Evolutionary conservation across 345 rosid species (phyloP).

Genomic region (Syzygium aqueum): DNA sequence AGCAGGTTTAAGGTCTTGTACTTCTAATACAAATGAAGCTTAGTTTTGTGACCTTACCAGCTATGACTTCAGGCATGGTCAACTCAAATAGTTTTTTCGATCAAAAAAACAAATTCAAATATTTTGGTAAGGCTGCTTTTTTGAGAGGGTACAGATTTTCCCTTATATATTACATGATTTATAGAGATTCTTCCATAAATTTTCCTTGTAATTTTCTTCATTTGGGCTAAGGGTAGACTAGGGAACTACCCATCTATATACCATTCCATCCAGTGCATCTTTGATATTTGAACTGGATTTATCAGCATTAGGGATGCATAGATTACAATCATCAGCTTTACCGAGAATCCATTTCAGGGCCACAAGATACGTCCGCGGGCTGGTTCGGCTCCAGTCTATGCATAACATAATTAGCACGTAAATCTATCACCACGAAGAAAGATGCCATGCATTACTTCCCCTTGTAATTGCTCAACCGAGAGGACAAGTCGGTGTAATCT

Average conservation of each 20-base stretch:
- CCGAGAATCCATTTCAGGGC: neutral
- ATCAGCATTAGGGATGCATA: neutral
- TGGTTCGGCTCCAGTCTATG: neutral
- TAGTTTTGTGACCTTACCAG: neutral
- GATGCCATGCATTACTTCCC: neutral
- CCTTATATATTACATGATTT: neutral
- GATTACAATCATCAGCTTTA: neutral
- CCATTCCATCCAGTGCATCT: neutral
- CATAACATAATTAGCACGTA: neutral
- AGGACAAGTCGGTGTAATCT: neutral
- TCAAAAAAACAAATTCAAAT: neutral
- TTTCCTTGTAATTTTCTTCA: neutral
- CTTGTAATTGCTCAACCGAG: neutral
- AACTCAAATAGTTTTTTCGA: neutral
- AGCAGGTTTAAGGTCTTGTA: neutral
- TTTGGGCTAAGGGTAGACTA: neutral
- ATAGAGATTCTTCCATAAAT: neutral
- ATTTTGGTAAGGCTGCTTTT: neutral
- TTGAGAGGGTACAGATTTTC: neutral
- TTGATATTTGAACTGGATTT: neutral
- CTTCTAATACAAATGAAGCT: neutral
- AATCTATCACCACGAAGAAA: neutral
- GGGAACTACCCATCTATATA: neutral
- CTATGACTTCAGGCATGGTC: neutral
- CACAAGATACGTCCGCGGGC: neutral